Evolutionary conservation across 768 basidiomycete genomes (phyloP).

Genomic region (Podaxis sp.): DNA sequence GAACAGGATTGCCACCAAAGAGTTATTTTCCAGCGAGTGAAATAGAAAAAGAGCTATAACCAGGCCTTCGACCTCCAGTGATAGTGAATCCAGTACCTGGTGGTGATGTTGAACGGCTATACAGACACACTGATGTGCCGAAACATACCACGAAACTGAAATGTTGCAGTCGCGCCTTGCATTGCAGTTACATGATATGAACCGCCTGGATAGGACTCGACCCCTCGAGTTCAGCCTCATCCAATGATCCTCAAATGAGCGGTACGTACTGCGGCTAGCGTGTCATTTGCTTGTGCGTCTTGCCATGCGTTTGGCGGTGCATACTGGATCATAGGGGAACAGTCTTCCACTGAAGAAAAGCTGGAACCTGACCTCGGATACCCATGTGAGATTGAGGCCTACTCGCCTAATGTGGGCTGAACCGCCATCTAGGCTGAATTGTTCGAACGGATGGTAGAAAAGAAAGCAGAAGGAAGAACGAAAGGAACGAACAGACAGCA

Average conservation of each 20-base stretch:
- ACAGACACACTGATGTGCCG: neutral
- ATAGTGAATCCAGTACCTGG: constrained; percentile 52
- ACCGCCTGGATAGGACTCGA: constrained; percentile 41
- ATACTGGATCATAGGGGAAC: constrained; percentile 54
- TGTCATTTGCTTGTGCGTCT: constrained; percentile 40
- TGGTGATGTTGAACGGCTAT: neutral
- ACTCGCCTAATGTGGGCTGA: constrained; percentile 40
- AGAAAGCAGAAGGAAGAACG: constrained; percentile 17
- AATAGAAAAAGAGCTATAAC: constrained; percentile 46
- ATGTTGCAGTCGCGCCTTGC: constrained; percentile 46
- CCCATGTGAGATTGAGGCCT: neutral
- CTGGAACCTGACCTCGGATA: neutral
- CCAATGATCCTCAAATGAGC: neutral
- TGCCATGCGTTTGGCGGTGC: constrained; percentile 48
- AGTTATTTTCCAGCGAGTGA: constrained; percentile 39
- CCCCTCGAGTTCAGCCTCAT: neutral
- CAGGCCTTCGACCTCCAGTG: constrained; percentile 43
- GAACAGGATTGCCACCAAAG: constrained; percentile 35
- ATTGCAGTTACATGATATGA: constrained; percentile 43
- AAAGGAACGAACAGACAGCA: constrained; percentile 18
- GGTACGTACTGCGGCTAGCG: constrained; percentile 34
- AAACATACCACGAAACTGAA: constrained; percentile 48
- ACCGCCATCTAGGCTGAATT: constrained; percentile 46
- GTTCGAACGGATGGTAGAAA: constrained; percentile 20
- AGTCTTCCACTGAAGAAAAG: constrained; percentile 48